Percentiles rank a stretch among this genome's conserved stretches.
These are phyloP conservation scores for Fusarium subtropicale DNA, from an alignment of 2,329 filamentous ascomycete species.

Conservation along the genomic window DNA sequence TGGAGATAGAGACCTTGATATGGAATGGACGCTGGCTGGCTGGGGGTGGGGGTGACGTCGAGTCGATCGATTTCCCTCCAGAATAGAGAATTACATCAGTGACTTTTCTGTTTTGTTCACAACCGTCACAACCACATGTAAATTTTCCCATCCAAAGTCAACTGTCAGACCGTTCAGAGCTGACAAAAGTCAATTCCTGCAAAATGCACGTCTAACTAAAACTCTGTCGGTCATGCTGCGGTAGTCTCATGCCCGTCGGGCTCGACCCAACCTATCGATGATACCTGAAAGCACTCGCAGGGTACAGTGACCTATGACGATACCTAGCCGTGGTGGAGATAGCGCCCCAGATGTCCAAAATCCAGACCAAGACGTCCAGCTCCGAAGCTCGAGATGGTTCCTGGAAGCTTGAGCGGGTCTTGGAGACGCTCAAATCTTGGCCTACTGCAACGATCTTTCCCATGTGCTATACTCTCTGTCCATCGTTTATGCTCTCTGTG, in stretches of 20 bases:
- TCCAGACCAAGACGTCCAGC: constrained; percentile 15
- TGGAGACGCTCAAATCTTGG: not conserved
- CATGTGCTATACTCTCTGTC: not conserved
- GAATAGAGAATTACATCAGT: constrained; percentile 7
- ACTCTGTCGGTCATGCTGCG: constrained; percentile 2
- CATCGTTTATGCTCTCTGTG: not conserved
- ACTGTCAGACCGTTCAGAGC: not conserved
- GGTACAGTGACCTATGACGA: constrained; percentile 43
- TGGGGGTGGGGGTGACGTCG: constrained; percentile 43
- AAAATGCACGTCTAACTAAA: constrained; percentile 2
- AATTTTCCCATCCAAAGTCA: not conserved
- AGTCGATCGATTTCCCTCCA: constrained; percentile 38
- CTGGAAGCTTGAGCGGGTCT: constrained; percentile 19
- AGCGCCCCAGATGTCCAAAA: constrained; percentile 32
- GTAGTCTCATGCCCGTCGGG: constrained; percentile 23
- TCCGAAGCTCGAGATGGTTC: constrained; percentile 8
- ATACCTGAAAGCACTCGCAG: constrained; percentile 39
- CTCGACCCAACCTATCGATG: constrained; percentile 38
- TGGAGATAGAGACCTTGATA: constrained; percentile 32
- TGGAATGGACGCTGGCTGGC: constrained; percentile 29
- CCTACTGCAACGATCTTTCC: not conserved
- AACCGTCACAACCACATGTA: not conserved
- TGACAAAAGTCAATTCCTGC: not conserved
- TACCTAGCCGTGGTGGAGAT: constrained; percentile 33
- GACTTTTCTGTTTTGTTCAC: not conserved